Evolutionary conservation across 495 filamentous ascomycete genomes (phyloP).

Genomic region (Letharia lupina): DNA sequence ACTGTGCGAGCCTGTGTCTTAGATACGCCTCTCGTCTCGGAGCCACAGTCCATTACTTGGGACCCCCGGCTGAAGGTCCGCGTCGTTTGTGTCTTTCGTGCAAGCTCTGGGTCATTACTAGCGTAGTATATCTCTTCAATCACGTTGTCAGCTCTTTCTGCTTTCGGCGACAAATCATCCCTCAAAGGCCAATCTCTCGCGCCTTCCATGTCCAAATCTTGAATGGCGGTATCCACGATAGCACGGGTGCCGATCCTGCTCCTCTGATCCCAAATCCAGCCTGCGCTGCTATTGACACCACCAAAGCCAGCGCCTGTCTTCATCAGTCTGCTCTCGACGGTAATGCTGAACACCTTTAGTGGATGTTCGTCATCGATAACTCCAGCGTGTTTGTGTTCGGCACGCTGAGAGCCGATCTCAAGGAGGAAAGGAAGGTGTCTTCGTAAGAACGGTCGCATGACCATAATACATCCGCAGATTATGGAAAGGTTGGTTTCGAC

Average conservation of each 20-base stretch:
- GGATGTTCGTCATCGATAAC: background rate
- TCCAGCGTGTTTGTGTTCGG: background rate
- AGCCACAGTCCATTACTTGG: background rate
- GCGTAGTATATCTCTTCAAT: background rate
- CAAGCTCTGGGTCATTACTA: too few relatives aligned
- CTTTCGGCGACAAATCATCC: background rate
- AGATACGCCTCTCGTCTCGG: too few relatives aligned
- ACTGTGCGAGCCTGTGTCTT: too few relatives aligned
- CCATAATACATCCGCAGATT: slow-evolving; percentile 32
- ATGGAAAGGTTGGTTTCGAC: slow-evolving; percentile 35
- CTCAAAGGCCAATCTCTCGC: background rate
- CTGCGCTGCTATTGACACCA: background rate
- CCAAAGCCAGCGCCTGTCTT: background rate
- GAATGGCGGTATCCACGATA: background rate
- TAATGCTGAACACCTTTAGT: background rate
- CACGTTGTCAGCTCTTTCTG: background rate
- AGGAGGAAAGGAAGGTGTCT: slow-evolving; percentile 32
- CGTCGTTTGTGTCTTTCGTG: background rate
- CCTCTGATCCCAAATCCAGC: background rate
- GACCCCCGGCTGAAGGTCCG: background rate
- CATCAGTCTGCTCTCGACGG: background rate
- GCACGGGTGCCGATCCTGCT: background rate
- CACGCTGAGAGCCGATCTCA: background rate
- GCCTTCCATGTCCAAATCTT: background rate
- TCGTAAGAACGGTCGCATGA: slow-evolving; percentile 31